Percentiles rank a stretch among this genome's conserved stretches.
phyloP scores from a whole-genome alignment of 805 yeast genomes.

The Komagataella pastoris region DNA sequence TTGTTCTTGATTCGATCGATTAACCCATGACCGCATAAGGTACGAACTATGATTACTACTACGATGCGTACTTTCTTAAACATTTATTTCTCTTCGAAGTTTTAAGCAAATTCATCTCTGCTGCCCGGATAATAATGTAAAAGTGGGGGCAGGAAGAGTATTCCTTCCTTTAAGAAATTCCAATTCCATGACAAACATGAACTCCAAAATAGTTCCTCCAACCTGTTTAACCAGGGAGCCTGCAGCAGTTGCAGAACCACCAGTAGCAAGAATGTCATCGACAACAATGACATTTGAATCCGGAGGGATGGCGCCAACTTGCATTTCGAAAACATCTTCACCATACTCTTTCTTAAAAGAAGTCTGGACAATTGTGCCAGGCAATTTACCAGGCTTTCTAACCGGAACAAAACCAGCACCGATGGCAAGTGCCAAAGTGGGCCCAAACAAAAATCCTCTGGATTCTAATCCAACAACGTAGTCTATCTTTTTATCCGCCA shows the following conservation, averaged over 20 bases:
- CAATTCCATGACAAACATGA: slow-evolving; percentile 83
- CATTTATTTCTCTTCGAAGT: background rate
- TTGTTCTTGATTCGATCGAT: too few species aligned
- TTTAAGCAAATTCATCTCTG: slow-evolving; percentile 21
- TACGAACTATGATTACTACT: background rate
- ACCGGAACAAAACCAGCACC: slow-evolving; percentile 90
- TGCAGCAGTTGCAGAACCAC: slow-evolving; percentile 93
- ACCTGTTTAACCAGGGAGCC: slow-evolving; percentile 64
- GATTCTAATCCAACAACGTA: slow-evolving; percentile 91
- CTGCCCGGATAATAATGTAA: slow-evolving; percentile 80
- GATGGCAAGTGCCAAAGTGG: slow-evolving; percentile 80
- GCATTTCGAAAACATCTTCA: slow-evolving; percentile 79
- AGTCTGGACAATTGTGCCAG: slow-evolving; percentile 68
- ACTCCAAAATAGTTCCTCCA: slow-evolving; percentile 67
- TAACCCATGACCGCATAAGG: background rate
- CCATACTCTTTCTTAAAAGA: slow-evolving; percentile 89
- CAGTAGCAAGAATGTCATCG: slow-evolving; percentile 96
- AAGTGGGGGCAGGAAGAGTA: slow-evolving; percentile 74
- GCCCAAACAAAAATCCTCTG: slow-evolving; percentile 95
- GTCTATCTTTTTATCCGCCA: slow-evolving; percentile 54
- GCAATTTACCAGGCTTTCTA: slow-evolving; percentile 91
- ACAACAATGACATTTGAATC: slow-evolving; percentile 79
- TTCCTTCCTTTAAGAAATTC: slow-evolving; percentile 92
- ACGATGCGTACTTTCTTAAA: background rate
- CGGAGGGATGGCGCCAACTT: slow-evolving; percentile 62